Conservation (phyloP, 2,329 filamentous ascomycete genomes). For the Macrophomina pseudophaseolina region DNA sequence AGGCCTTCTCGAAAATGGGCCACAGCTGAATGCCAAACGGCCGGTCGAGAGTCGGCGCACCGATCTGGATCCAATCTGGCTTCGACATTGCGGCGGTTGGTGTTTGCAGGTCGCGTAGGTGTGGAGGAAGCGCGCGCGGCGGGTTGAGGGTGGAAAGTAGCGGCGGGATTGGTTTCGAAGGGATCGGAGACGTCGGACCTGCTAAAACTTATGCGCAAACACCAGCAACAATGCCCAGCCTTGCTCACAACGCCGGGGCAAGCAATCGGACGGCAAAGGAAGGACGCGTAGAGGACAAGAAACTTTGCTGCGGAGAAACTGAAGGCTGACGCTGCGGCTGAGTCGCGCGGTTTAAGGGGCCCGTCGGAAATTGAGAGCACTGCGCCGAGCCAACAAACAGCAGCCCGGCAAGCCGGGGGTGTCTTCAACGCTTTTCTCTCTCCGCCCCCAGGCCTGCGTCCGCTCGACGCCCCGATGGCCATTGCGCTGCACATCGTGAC, state of each 20-base stretch:
- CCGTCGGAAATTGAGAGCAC: conserved; percentile 14
- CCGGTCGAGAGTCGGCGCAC: conserved; percentile 80
- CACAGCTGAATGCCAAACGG: conserved; percentile 91
- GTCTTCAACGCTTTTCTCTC: conserved; percentile 24
- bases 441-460: not conserved
- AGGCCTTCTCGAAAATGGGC: conserved; percentile 92
- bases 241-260: conserved; percentile 1
- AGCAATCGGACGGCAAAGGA: conserved; percentile 18
- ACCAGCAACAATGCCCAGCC: conserved; percentile 16
- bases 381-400: conserved; percentile 26
- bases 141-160: conserved; percentile 13
- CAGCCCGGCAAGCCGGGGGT: conserved; percentile 5
- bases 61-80: conserved; percentile 58
- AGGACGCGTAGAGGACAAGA: conserved; percentile 11
- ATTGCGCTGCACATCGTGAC: conserved; percentile 16
- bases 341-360: conserved; percentile 27
- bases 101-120: conserved; percentile 16
- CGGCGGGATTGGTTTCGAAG: conserved; percentile 6
- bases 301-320: conserved; percentile 19
- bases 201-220: conserved; percentile 12
- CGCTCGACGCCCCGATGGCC: conserved; percentile 12
- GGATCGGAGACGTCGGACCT: conserved; percentile 8
- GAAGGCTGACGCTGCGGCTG: conserved; percentile 21
- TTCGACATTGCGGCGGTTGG: conserved; percentile 52
- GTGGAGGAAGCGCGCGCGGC: conserved; percentile 17